These are phyloP conservation scores for Terfezia claveryi DNA, from an alignment of 495 filamentous ascomycete species.

Conservation along the genomic window DNA sequence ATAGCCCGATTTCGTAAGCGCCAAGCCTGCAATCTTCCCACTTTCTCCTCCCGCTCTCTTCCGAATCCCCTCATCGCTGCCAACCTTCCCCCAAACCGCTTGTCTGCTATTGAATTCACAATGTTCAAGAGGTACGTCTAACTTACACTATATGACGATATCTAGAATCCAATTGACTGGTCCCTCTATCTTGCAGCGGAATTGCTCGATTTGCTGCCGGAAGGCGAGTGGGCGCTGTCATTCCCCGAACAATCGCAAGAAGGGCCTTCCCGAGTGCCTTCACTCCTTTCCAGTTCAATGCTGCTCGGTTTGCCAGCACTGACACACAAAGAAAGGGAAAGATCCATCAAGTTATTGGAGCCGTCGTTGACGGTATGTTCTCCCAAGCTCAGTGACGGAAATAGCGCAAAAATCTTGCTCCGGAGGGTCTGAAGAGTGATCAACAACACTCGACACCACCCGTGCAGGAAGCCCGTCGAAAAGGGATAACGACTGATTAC, in stretches of 20 bases:
- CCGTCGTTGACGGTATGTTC: constrained; percentile 44
- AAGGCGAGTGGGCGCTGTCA: constrained; percentile 33
- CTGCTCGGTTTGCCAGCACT: constrained; percentile 36
- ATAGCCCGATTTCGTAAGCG: background rate
- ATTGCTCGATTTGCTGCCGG: constrained; percentile 42
- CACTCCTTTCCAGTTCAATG: constrained; percentile 23
- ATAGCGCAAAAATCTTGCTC: constrained; percentile 60
- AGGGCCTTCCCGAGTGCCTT: constrained; percentile 31
- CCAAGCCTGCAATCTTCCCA: background rate
- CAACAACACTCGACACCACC: too few species aligned
- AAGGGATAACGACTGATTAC: background rate
- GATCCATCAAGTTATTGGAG: constrained; percentile 51
- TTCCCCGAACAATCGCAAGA: constrained; percentile 34
- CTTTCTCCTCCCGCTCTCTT: background rate
- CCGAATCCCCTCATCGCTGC: constrained; percentile 14
- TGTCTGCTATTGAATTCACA: constrained; percentile 18
- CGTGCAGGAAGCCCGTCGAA: too few species aligned
- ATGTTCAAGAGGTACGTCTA: constrained; percentile 39
- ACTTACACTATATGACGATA: background rate
- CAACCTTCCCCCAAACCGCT: constrained; percentile 13
- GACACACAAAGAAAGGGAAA: constrained; percentile 30
- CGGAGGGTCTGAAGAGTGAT: constrained; percentile 15
- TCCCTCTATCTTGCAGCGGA: constrained; percentile 26
- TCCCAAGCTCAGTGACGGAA: constrained; percentile 23
- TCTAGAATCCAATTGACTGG: constrained; percentile 5